These are phyloP conservation scores for Rosellinia necatrix DNA, from an alignment of 2,329 filamentous ascomycete genomes.

Conservation along the genomic window DNA sequence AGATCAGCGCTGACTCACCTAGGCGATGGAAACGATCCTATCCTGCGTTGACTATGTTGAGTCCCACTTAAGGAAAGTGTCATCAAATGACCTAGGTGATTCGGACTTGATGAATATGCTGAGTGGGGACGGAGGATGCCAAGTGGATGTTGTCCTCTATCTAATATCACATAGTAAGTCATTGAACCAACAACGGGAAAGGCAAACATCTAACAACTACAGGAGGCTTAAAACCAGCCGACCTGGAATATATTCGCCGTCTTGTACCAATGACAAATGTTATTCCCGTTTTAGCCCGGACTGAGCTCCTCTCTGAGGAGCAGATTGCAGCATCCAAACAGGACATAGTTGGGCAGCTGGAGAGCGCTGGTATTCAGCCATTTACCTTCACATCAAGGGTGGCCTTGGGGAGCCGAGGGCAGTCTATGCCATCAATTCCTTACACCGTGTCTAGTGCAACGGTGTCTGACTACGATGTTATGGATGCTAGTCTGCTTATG, in stretches of 20 bases:
- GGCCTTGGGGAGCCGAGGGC: conserved; percentile 30
- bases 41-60: conserved; percentile 74
- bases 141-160: conserved; percentile 86
- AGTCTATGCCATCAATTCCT: conserved; percentile 48
- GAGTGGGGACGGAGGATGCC: conserved; percentile 78
- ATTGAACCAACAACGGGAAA: not conserved
- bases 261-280: conserved; percentile 79
- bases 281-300: conserved; percentile 78
- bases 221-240: conserved; percentile 62
- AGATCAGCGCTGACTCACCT: conserved; percentile 23
- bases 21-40: conserved; percentile 59
- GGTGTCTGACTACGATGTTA: conserved; percentile 74
- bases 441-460: conserved; percentile 80
- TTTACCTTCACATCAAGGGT: conserved; percentile 66
- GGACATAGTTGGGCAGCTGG: conserved; percentile 60
- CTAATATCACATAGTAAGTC: conserved; percentile 73
- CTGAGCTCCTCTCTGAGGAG: conserved; percentile 68
- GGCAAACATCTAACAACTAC: conserved; percentile 26
- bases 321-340: conserved; percentile 65
- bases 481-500: conserved; percentile 95
- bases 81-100: conserved; percentile 68
- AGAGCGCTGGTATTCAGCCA: conserved; percentile 60
- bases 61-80: conserved; percentile 66
- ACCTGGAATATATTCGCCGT: conserved; percentile 73
- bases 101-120: conserved; percentile 77